A percentile compares a stretch with the other conserved stretches of the same genome.
phyloP scores from a whole-genome alignment of 345 rosid genomes.

The Brassica carinata region DNA sequence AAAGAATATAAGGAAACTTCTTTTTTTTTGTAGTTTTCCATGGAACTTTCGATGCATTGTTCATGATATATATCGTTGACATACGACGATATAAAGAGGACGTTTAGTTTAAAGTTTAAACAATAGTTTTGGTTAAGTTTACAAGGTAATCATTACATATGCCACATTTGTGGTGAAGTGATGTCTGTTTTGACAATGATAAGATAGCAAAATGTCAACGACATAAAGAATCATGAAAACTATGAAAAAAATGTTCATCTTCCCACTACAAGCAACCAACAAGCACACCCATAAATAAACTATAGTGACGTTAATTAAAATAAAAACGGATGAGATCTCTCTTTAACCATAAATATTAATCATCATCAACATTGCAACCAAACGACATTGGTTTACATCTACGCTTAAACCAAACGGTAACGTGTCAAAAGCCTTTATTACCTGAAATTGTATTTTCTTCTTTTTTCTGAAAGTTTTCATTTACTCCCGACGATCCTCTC shows the following conservation, averaged over 20 bases:
- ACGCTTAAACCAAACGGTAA: neutral
- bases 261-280: slow-evolving; percentile 29
- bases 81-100: slow-evolving; percentile 25
- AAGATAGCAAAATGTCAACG: slow-evolving; percentile 40
- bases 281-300: slow-evolving; percentile 4
- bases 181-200: slow-evolving; percentile 29
- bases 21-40: slow-evolving; percentile 15
- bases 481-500: slow-evolving; percentile 30
- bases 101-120: neutral
- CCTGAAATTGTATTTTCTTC: slow-evolving; percentile 7
- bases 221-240: slow-evolving; percentile 31
- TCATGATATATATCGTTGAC: slow-evolving; percentile 21
- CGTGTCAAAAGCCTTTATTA: slow-evolving; percentile 37
- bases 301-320: slow-evolving; percentile 20
- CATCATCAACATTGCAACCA: slow-evolving; percentile 20
- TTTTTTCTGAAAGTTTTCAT: slow-evolving; percentile 21
- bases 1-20: slow-evolving; percentile 8
- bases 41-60: slow-evolving; percentile 8
- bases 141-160: slow-evolving; percentile 33
- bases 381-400: neutral
- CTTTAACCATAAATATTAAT: slow-evolving; percentile 29
- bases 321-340: neutral
- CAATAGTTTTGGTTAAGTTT: neutral
- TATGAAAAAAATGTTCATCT: slow-evolving; percentile 28
- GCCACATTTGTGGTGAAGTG: slow-evolving; percentile 31